Evolutionary conservation across 352 stramenopile genomes (phyloP).

Genomic region (Phytophthora gonapodyides): DNA sequence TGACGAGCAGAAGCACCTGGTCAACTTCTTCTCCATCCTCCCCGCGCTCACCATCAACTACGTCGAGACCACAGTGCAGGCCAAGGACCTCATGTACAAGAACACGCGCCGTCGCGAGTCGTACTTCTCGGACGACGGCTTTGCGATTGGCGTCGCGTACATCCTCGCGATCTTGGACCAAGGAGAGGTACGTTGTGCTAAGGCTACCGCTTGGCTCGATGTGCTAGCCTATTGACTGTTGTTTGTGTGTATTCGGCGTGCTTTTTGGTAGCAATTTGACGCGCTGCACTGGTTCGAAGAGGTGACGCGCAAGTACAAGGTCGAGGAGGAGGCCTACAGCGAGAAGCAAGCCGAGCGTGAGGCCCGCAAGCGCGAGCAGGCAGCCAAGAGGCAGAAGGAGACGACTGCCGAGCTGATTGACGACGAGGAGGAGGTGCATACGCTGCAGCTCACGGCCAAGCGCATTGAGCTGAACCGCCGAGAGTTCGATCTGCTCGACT

Average conservation of each 20-base stretch:
- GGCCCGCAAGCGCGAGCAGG: constrained; percentile 75
- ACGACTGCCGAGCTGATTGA: constrained; percentile 86
- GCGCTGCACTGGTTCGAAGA: constrained; percentile 92
- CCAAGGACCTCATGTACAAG: constrained; percentile 96
- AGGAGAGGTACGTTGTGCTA: constrained; percentile 54
- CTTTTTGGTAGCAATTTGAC: constrained; percentile 73
- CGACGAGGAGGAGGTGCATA: constrained; percentile 87
- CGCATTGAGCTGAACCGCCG: constrained; percentile 86
- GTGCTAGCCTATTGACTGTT: constrained; percentile 3
- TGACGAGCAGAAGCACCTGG: constrained; percentile 89
- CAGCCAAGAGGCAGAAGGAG: constrained; percentile 79
- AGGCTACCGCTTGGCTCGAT: background rate
- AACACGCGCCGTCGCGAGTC: constrained; percentile 92
- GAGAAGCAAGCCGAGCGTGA: constrained; percentile 86
- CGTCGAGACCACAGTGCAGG: constrained; percentile 87
- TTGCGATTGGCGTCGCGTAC: constrained; percentile 94
- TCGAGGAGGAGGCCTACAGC: constrained; percentile 82
- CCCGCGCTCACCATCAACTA: constrained; percentile 91
- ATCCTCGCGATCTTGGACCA: constrained; percentile 92
- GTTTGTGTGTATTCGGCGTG: constrained; percentile 1
- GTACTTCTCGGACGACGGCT: constrained; percentile 97
- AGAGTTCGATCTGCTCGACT: constrained; percentile 91
- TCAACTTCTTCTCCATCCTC: constrained; percentile 93
- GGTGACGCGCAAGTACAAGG: constrained; percentile 85
- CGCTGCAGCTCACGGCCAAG: constrained; percentile 87